A percentile compares a stretch with the other conserved stretches of the same genome.
Conservation (phyloP, 768 basidiomycete species). For the Heimioporus sp. region DNA sequence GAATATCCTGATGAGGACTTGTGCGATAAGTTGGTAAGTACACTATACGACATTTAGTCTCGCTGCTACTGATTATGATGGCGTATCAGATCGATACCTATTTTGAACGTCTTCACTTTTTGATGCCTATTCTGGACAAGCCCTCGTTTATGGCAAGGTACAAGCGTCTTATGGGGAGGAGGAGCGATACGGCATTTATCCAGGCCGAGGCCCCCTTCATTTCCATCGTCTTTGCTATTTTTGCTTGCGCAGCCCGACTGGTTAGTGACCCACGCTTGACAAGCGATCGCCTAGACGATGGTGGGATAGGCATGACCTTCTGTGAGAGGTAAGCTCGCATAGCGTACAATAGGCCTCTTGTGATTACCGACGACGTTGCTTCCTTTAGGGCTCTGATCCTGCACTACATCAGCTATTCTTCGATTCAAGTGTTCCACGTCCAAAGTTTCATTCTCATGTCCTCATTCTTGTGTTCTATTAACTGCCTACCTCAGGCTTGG, state of each 20-base stretch:
- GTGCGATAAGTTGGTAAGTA: slow-evolving; percentile 79
- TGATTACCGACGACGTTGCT: not conserved
- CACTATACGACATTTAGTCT: slow-evolving; percentile 12
- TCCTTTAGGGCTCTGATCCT: slow-evolving; percentile 73
- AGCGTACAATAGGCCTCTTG: not conserved
- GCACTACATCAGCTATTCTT: slow-evolving; percentile 89
- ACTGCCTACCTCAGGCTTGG: slow-evolving; percentile 94
- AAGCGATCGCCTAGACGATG: slow-evolving; percentile 63
- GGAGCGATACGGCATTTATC: slow-evolving; percentile 48
- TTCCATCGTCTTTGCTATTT: slow-evolving; percentile 82
- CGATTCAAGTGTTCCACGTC: slow-evolving; percentile 81
- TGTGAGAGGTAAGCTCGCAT: slow-evolving; percentile 69
- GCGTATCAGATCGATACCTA: slow-evolving; percentile 73
- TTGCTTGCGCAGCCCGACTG: slow-evolving; percentile 82
- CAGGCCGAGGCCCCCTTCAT: slow-evolving; percentile 73
- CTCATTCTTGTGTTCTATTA: slow-evolving; percentile 88
- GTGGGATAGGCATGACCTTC: slow-evolving; percentile 87
- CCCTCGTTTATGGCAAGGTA: slow-evolving; percentile 77
- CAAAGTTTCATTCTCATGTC: slow-evolving; percentile 89
- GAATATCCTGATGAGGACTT: slow-evolving; percentile 84
- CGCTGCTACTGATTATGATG: slow-evolving; percentile 22
- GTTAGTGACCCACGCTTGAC: slow-evolving; percentile 70
- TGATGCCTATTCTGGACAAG: slow-evolving; percentile 86
- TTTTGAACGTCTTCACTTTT: slow-evolving; percentile 83
- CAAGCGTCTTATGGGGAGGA: slow-evolving; percentile 69